Percentiles rank a stretch among this genome's conserved stretches.
phyloP scores from a whole-genome alignment of 345 rosid species.

The Citropsis articulata region DNA sequence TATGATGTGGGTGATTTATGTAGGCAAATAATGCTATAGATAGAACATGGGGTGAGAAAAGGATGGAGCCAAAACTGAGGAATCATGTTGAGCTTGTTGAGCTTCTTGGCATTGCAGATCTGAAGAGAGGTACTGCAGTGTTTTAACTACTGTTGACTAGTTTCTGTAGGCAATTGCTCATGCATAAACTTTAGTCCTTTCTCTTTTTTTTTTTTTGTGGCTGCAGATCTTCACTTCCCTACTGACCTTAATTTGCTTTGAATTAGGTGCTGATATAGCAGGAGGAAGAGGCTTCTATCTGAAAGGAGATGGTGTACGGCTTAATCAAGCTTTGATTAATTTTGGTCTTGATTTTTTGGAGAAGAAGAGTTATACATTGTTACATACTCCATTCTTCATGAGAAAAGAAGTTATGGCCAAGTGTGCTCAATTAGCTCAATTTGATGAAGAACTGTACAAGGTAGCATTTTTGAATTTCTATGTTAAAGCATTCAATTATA shows the following conservation, averaged over 20 bases:
- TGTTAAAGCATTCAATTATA: not conserved
- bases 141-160: not conserved
- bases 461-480: conserved; percentile 26
- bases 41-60: conserved; percentile 62
- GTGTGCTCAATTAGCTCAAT: conserved; percentile 90
- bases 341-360: conserved; percentile 77
- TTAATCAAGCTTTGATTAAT: conserved; percentile 87
- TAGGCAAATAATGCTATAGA: conserved; percentile 71
- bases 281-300: conserved; percentile 89
- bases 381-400: conserved; percentile 94
- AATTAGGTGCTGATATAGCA: conserved; percentile 77
- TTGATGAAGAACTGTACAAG: conserved; percentile 96
- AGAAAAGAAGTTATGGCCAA: conserved; percentile 90
- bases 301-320: conserved; percentile 81
- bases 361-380: conserved; percentile 55
- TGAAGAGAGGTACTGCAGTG: conserved; percentile 56
- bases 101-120: conserved; percentile 75
- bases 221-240: not conserved
- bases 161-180: not conserved
- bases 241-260: conserved; percentile 2
- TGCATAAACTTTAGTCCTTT: not conserved
- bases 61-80: conserved; percentile 51
- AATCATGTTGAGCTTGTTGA: conserved; percentile 96
- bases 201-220: too few species aligned
- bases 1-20: not conserved